Conservation (phyloP, 108 stramenopile genomes). For the Phaeodactylum tricornutum region DNA sequence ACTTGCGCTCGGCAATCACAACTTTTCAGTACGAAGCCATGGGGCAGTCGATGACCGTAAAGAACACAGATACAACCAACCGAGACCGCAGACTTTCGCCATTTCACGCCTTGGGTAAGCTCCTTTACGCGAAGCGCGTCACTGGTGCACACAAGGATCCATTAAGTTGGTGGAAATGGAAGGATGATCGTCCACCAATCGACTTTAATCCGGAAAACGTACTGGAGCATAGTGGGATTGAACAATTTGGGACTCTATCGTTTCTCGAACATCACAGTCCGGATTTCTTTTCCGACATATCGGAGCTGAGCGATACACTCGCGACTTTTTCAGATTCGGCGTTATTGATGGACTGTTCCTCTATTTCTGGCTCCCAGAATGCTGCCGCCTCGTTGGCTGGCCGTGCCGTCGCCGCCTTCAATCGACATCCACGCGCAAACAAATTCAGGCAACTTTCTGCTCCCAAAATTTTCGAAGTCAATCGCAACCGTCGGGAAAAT, state of each 20-base stretch:
- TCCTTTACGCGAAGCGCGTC: conserved; percentile 77
- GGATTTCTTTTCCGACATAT: conserved; percentile 78
- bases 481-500: conserved; percentile 53
- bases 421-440: conserved; percentile 54
- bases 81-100: conserved; percentile 52
- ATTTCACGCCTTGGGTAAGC: conserved; percentile 85
- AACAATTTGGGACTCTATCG: conserved; percentile 37
- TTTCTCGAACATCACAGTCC: conserved; percentile 75
- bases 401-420: conserved; percentile 53
- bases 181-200: conserved; percentile 24
- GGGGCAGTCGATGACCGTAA: neutral
- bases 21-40: conserved; percentile 45
- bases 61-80: neutral
- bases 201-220: conserved; percentile 78
- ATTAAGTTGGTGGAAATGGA: too few relatives aligned
- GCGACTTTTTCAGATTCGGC: conserved; percentile 55
- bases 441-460: conserved; percentile 63
- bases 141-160: conserved; percentile 2
- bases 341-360: conserved; percentile 30
- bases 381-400: conserved; percentile 46
- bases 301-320: conserved; percentile 45
- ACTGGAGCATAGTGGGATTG: conserved; percentile 60
- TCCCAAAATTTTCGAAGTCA: conserved; percentile 61
- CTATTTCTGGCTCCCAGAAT: conserved; percentile 26
- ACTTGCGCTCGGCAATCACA: conserved; percentile 78